Percentiles rank a stretch among this genome's conserved stretches.
phyloP scores from a whole-genome alignment of 2,329 filamentous ascomycete species.

The Colletotrichum acutatum region DNA sequence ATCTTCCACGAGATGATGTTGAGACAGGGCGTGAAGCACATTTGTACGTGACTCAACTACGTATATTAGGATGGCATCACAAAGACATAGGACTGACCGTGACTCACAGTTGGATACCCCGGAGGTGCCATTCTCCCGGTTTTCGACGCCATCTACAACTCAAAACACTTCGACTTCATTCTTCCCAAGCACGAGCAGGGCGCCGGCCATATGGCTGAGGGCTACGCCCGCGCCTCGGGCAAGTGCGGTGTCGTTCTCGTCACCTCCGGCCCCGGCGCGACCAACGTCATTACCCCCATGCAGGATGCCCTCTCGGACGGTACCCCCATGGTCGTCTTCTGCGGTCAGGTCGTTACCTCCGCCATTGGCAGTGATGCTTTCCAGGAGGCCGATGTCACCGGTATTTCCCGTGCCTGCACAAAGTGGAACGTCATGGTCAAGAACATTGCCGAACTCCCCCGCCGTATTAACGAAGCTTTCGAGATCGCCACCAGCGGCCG shows the following conservation, averaged over 20 bases:
- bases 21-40: constrained; percentile 88
- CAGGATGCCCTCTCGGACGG: constrained; percentile 96
- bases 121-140: constrained; percentile 97
- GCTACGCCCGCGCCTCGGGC: constrained; percentile 92
- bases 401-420: constrained; percentile 93
- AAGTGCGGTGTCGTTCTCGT: constrained; percentile 96
- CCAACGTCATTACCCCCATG: constrained; percentile 96
- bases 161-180: constrained; percentile 94
- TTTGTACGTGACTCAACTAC: constrained; percentile 74
- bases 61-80: not conserved
- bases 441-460: constrained; percentile 90
- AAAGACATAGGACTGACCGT: constrained; percentile 22
- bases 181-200: constrained; percentile 97
- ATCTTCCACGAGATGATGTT: constrained; percentile 99
- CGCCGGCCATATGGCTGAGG: constrained; percentile 98
- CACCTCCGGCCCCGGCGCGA: constrained; percentile 95
- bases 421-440: constrained; percentile 99
- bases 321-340: constrained; percentile 95
- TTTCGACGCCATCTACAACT: constrained; percentile 99
- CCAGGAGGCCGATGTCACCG: constrained; percentile 94
- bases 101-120: constrained; percentile 79
- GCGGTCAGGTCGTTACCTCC: constrained; percentile 88
- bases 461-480: constrained; percentile 96
- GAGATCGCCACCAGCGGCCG: constrained; percentile 96
- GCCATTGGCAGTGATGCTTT: constrained; percentile 96